Conservation (phyloP, 805 yeast genomes). For the Metschnikowia aberdeeniae region DNA sequence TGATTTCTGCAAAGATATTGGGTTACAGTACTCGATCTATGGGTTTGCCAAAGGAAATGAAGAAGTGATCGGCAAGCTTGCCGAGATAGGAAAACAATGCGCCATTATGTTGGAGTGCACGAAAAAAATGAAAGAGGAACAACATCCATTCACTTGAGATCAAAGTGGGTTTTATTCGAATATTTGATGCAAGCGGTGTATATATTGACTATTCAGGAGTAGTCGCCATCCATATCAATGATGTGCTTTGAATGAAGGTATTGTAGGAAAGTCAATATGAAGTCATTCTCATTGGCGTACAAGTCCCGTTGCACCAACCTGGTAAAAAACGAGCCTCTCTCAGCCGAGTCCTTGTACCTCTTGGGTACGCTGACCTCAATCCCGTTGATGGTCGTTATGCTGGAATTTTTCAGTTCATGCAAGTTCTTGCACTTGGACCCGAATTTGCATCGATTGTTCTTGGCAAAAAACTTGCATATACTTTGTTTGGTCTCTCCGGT, state of each 20-base stretch:
- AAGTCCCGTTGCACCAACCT: conserved; percentile 36
- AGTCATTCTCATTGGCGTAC: conserved; percentile 37
- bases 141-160: conserved; percentile 14
- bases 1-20: conserved; percentile 71
- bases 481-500: conserved; percentile 4
- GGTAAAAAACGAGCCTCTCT: conserved; percentile 14
- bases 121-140: conserved; percentile 55
- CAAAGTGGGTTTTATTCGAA: too few species aligned
- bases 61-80: conserved; percentile 63
- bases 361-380: conserved; percentile 15
- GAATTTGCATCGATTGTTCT: conserved; percentile 32
- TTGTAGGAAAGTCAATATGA: conserved; percentile 38
- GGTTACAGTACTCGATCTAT: conserved; percentile 75
- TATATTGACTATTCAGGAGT: not conserved
- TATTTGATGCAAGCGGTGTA: not conserved
- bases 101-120: conserved; percentile 70
- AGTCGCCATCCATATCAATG: conserved; percentile 19
- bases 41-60: conserved; percentile 79
- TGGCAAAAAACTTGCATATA: conserved; percentile 32
- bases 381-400: conserved; percentile 13
- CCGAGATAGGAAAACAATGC: conserved; percentile 78
- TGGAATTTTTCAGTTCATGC: conserved; percentile 20
- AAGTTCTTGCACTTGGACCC: conserved; percentile 38
- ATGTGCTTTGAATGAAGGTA: conserved; percentile 29
- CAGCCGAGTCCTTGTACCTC: conserved; percentile 10